Conservation (phyloP, 2,329 filamentous ascomycete genomes). For the Stachybotrys elegans region DNA sequence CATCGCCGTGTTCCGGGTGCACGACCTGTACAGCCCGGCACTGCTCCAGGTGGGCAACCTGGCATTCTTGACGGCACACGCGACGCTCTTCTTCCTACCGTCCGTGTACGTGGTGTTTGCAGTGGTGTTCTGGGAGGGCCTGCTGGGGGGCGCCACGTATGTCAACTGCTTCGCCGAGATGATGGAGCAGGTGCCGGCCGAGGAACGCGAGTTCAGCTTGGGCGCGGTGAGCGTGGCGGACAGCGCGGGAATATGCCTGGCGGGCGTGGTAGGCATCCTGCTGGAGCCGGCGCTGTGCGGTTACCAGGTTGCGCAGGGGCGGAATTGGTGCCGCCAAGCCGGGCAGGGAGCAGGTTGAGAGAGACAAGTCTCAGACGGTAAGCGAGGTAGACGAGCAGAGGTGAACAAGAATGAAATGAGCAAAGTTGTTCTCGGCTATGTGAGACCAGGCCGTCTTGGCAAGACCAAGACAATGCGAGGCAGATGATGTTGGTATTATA, state of each 20-base stretch:
- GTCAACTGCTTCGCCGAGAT: conserved; percentile 96
- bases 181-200: conserved; percentile 69
- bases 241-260: conserved; percentile 83
- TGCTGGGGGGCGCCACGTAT: conserved; percentile 88
- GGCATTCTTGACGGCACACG: conserved; percentile 66
- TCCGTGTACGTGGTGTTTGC: conserved; percentile 80
- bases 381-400: too few relatives aligned
- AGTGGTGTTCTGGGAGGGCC: conserved; percentile 88
- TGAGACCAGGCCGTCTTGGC: too few relatives aligned
- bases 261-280: conserved; percentile 76
- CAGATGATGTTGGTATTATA: too few relatives aligned
- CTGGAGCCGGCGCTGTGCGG: conserved; percentile 78
- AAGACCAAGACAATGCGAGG: too few relatives aligned
- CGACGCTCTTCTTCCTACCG: conserved; percentile 75
- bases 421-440: too few relatives aligned
- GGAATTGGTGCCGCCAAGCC: conserved; percentile 65
- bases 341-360: conserved; percentile 27
- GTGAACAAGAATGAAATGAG: too few relatives aligned
- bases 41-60: conserved; percentile 80
- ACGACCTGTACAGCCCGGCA: conserved; percentile 75
- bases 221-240: conserved; percentile 90
- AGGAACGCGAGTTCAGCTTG: conserved; percentile 86
- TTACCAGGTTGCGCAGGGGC: conserved; percentile 78
- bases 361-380: too few relatives aligned
- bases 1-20: conserved; percentile 79